Conservation (phyloP, 2,329 filamentous ascomycete species). For the Beauveria bassiana region DNA sequence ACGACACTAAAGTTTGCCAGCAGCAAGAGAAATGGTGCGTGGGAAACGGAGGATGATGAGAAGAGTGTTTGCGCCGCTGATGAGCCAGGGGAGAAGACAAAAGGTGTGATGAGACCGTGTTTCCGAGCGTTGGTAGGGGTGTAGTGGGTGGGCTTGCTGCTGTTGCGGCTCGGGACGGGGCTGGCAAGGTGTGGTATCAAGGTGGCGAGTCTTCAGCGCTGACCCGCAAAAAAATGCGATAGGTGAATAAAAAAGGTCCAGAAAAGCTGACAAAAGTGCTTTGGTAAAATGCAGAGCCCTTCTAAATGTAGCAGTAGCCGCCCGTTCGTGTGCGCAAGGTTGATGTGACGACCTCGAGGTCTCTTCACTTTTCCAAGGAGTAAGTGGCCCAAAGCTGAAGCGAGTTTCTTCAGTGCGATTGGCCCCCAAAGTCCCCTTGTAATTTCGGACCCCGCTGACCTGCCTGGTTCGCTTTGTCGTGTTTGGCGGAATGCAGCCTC, state of each 20-base stretch:
- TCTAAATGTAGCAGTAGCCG: background rate
- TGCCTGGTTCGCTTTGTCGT: background rate
- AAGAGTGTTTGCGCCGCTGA: background rate
- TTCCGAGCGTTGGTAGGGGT: background rate
- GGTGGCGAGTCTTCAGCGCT: background rate
- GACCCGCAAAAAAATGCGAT: background rate
- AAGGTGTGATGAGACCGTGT: background rate
- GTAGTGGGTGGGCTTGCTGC: background rate
- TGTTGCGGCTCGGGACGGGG: background rate
- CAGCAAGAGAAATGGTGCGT: background rate
- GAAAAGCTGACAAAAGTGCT: background rate
- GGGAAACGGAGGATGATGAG: background rate
- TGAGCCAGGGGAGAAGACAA: background rate
- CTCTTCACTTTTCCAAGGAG: background rate
- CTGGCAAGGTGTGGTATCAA: too few relatives aligned
- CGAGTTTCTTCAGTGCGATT: background rate
- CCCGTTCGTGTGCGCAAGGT: background rate
- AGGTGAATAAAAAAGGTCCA: too few relatives aligned
- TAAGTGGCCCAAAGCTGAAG: background rate
- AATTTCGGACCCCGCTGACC: slow-evolving; percentile 2
- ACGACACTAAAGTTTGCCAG: background rate
- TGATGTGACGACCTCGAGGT: background rate
- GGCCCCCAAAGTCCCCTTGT: slow-evolving; percentile 6
- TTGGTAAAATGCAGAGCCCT: background rate
- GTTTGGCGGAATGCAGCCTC: background rate